These are phyloP conservation scores for Neurospora sp. DNA, from an alignment of 2,329 filamentous ascomycete genomes.

Conservation along the genomic window DNA sequence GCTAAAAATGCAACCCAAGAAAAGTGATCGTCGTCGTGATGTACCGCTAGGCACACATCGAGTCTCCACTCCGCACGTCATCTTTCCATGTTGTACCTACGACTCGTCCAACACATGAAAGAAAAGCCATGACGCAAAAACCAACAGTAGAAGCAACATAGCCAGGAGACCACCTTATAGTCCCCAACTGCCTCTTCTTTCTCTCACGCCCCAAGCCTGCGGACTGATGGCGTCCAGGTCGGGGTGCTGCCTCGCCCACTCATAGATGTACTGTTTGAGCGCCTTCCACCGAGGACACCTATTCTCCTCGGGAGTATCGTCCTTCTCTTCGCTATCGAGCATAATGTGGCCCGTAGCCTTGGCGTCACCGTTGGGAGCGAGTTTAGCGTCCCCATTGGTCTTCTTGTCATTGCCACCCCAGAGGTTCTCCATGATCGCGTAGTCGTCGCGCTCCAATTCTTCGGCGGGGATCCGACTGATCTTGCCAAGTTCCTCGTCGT, in stretches of 20 bases:
- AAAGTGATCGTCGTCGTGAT: neutral
- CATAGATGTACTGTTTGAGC: slow-evolving; percentile 69
- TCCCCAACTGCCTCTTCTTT: slow-evolving; percentile 63
- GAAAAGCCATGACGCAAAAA: neutral
- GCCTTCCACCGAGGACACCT: slow-evolving; percentile 73
- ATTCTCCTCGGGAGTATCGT: slow-evolving; percentile 29
- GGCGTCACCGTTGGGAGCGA: slow-evolving; percentile 18
- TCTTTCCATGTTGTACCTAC: neutral
- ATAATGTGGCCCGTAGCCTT: slow-evolving; percentile 71
- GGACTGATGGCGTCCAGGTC: slow-evolving; percentile 52
- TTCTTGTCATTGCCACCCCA: slow-evolving; percentile 13
- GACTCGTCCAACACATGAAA: slow-evolving; percentile 3
- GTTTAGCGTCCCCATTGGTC: slow-evolving; percentile 1
- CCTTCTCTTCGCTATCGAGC: slow-evolving; percentile 36
- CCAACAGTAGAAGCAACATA: neutral
- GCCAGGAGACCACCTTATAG: slow-evolving; percentile 30
- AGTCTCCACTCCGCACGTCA: neutral
- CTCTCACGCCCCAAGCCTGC: slow-evolving; percentile 58
- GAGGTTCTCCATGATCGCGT: slow-evolving; percentile 34
- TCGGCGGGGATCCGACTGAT: slow-evolving; percentile 62
- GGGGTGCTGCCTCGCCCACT: slow-evolving; percentile 86
- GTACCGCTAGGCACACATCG: neutral
- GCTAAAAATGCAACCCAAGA: neutral
- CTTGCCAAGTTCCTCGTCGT: slow-evolving; percentile 75
- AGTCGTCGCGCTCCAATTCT: slow-evolving; percentile 65